These are phyloP conservation scores for Discostella stelligeroides DNA, from an alignment of 108 stramenopile genomes.

Conservation along the genomic window DNA sequence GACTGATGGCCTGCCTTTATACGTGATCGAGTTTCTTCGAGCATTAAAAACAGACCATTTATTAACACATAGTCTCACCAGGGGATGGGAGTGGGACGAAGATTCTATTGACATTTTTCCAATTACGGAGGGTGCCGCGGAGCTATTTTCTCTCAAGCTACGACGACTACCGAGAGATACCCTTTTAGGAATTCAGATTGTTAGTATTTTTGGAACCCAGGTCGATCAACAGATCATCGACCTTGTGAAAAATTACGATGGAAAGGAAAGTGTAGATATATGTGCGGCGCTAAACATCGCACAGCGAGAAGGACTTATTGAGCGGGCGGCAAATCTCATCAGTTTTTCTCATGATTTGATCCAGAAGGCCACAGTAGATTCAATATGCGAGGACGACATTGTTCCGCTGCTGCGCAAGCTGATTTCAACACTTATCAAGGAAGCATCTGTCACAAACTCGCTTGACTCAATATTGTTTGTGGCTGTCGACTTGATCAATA, in stretches of 20 bases:
- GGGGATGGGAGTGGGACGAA: slow-evolving; percentile 24
- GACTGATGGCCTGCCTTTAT: slow-evolving; percentile 11
- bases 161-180: slow-evolving; percentile 5
- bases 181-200: slow-evolving; percentile 8
- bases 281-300: slow-evolving; percentile 2
- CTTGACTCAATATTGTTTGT: slow-evolving; percentile 13
- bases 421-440: neutral
- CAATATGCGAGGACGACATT: neutral
- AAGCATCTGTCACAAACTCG: slow-evolving; percentile 7
- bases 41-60: slow-evolving; percentile 14
- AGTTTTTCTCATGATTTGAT: slow-evolving; percentile 27
- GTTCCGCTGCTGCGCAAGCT: slow-evolving; percentile 9
- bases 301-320: slow-evolving; percentile 3
- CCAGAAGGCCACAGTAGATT: slow-evolving; percentile 19
- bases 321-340: slow-evolving; percentile 1
- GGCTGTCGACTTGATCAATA: slow-evolving; percentile 27
- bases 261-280: slow-evolving; percentile 13
- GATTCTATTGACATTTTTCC: slow-evolving; percentile 10
- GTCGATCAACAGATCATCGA: slow-evolving; percentile 12
- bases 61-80: slow-evolving; percentile 6
- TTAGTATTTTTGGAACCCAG: slow-evolving; percentile 16
- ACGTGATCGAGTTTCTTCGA: slow-evolving; percentile 13
- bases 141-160: slow-evolving; percentile 14
- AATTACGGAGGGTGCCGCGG: slow-evolving; percentile 15
- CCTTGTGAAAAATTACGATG: slow-evolving; percentile 15